Percentiles rank a stretch among this genome's conserved stretches.
phyloP scores from a whole-genome alignment of 345 rosid genomes.

The Camelina laxa region DNA sequence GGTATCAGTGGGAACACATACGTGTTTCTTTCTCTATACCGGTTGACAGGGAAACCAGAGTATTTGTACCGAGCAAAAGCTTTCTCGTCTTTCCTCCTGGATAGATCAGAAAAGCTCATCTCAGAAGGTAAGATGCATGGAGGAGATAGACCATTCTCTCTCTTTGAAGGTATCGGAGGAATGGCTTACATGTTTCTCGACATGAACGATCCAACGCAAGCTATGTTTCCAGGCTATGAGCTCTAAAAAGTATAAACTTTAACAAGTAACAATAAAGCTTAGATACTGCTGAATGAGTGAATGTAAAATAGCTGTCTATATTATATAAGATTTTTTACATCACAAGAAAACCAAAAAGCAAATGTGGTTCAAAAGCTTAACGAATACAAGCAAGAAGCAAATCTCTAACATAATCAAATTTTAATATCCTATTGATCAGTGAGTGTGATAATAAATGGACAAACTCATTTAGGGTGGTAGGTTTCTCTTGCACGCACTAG shows the following conservation, averaged over 20 bases:
- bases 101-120: constrained; percentile 56
- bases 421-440: constrained; percentile 14
- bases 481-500: constrained; percentile 3
- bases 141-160: constrained; percentile 62
- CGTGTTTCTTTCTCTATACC: constrained; percentile 61
- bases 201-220: constrained; percentile 55
- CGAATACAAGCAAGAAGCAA: constrained; percentile 22
- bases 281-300: not conserved
- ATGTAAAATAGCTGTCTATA: constrained; percentile 20
- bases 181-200: constrained; percentile 67
- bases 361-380: constrained; percentile 16
- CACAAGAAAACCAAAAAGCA: constrained; percentile 18
- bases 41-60: constrained; percentile 52
- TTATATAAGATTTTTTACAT: constrained; percentile 32
- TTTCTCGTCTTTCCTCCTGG: constrained; percentile 63
- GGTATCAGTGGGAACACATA: constrained; percentile 72
- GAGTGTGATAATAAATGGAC: not conserved
- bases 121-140: constrained; percentile 65
- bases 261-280: constrained; percentile 8
- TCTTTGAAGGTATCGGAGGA: constrained; percentile 73
- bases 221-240: constrained; percentile 71
- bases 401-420: constrained; percentile 22
- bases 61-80: constrained; percentile 66
- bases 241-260: constrained; percentile 40
- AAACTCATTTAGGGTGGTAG: not conserved